Evolutionary conservation across 2,329 filamentous ascomycete species (phyloP).

Genomic region (Clathrospora elynae): DNA sequence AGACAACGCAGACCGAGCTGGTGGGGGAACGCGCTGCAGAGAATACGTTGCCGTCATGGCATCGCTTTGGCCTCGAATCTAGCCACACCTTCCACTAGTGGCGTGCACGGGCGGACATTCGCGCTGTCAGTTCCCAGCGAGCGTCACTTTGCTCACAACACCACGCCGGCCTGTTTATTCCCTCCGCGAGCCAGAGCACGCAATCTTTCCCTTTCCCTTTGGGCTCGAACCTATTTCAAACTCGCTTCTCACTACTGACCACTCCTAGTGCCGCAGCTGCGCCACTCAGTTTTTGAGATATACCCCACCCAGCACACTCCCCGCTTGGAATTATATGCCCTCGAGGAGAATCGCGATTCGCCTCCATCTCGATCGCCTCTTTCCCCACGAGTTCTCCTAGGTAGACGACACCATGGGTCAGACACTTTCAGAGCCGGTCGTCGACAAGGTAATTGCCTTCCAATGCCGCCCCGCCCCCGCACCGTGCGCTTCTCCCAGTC

Average conservation of each 20-base stretch:
- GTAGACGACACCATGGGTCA: constrained; percentile 76
- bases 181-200: constrained; percentile 26
- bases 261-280: constrained; percentile 8
- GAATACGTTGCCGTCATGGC: constrained; percentile 26
- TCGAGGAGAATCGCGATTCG: constrained; percentile 25
- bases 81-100: constrained; percentile 14
- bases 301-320: constrained; percentile 36
- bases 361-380: constrained; percentile 28
- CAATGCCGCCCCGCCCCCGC: constrained; percentile 40
- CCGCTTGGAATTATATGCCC: constrained; percentile 44
- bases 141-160: constrained; percentile 26
- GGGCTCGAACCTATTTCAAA: not conserved
- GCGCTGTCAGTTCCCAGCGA: constrained; percentile 16
- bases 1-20: constrained; percentile 8
- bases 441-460: constrained; percentile 83
- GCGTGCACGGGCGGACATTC: constrained; percentile 12
- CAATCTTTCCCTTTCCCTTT: constrained; percentile 15
- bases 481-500: constrained; percentile 21
- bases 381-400: constrained; percentile 36
- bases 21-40: constrained; percentile 21
- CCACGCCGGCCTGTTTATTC: constrained; percentile 24
- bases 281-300: constrained; percentile 15
- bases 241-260: constrained; percentile 7
- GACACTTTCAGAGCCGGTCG: constrained; percentile 97
- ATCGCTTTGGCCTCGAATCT: constrained; percentile 17